phyloP scores from a whole-genome alignment of 2,329 filamentous ascomycete species.

The Massarina eburnea region DNA sequence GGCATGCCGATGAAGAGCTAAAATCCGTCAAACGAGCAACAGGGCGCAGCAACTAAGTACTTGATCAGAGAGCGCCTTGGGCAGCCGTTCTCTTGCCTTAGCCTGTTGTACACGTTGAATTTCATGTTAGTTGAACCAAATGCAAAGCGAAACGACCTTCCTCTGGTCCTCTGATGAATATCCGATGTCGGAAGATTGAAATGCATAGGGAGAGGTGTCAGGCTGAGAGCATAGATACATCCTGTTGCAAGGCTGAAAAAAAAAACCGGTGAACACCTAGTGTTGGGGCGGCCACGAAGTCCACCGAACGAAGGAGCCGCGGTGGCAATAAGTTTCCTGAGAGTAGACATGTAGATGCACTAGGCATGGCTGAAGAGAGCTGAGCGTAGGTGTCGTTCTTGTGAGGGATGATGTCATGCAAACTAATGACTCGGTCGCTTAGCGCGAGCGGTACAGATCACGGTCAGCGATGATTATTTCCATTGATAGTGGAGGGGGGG shows the following conservation, averaged over 20 bases:
- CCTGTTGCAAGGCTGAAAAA: constrained; percentile 11
- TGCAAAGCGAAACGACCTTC: background rate
- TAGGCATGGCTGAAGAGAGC: too few relatives aligned
- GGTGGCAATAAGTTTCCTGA: background rate
- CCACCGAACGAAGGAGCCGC: background rate
- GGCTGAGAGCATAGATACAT: background rate
- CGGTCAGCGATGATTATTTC: too few relatives aligned
- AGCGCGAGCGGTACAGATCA: too few relatives aligned
- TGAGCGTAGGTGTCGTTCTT: too few relatives aligned
- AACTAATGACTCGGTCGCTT: too few relatives aligned
- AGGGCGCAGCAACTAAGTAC: constrained; percentile 15
- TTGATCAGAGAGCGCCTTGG: constrained; percentile 3
- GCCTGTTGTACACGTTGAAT: background rate
- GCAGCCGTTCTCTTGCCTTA: background rate
- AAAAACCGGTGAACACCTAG: constrained; percentile 7
- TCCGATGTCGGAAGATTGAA: background rate
- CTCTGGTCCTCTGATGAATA: background rate
- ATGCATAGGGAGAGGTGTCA: background rate
- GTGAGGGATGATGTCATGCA: too few relatives aligned
- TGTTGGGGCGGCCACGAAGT: constrained; percentile 8
- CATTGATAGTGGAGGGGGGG: too few relatives aligned
- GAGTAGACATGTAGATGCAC: too few relatives aligned
- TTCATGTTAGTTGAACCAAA: background rate
- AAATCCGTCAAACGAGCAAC: background rate
- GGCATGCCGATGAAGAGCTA: constrained; percentile 8